Base-by-base conservation (phyloP, 495 filamentous ascomycete species). In the Neohortaea acidophila region DNA sequence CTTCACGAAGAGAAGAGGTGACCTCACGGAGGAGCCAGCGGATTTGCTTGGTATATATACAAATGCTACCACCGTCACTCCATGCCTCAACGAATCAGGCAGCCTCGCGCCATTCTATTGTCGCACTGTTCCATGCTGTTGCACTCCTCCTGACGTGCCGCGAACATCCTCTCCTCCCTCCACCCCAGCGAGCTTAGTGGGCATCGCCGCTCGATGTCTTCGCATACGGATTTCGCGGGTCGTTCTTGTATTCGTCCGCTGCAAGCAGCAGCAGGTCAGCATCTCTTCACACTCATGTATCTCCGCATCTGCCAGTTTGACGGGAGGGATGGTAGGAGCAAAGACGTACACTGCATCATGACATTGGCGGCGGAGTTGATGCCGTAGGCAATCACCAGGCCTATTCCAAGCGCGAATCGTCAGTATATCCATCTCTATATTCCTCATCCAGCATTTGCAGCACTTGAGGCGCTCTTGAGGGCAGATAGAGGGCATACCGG, bases 171-270 rank as follows among this genome's bases (percentile, higher is more conserved):
- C 26, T 13, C 15, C 10, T 4, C 22, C 12, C n/a, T n/a, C n/a
- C n/a, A n/a, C n/a, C n/a, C n/a, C n/a, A n/a, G n/a, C n/a, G n/a
- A n/a, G n/a, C n/a, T n/a, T 38, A 42, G 21, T 38, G 38, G 24
- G n/a, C 36, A 22, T 41, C 36, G 9, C 18, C 22, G 26, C 5
- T 22, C 14, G 12, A 10, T 19, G 5, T 49, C 69, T 78, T 79
- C 26, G 64, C 61, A 56, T 72, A 66, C 51, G 78, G 81, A 72
- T 93, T 93, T 58, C 87, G 73, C 47, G 87, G 86, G 66, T 96
- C 87, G 69, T 89, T 87, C 75, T 81, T 86, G 75, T 70, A 93
- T 59, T 96, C 81, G 43, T 77, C 81, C 65, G 73, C 87, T 96
- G 54, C 36, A n/a, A 37, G 36, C 39, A 33, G 46, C 19, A 43